These are phyloP conservation scores for Metschnikowia kofuensis DNA, from an alignment of 805 yeast species.

Conservation along the genomic window DNA sequence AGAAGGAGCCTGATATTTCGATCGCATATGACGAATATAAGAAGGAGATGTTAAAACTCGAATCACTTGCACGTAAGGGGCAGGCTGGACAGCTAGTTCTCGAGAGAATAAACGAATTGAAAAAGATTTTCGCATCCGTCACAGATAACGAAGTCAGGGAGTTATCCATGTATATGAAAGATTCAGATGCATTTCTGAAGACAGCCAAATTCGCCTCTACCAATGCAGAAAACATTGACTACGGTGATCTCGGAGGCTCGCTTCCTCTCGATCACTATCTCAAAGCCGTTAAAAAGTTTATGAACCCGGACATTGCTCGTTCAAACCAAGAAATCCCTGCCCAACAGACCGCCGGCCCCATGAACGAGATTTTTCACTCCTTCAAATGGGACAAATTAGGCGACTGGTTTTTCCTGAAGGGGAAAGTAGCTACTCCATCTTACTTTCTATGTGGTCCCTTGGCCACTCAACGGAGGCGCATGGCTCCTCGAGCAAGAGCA, in stretches of 20 bases:
- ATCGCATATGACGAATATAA: conserved; percentile 29
- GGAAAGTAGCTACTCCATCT: conserved; percentile 46
- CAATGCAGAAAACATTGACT: conserved; percentile 57
- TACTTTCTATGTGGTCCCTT: conserved; percentile 74
- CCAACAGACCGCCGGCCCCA: neutral
- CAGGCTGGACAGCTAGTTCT: conserved; percentile 53
- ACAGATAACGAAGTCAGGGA: conserved; percentile 34
- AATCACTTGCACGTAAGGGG: conserved; percentile 53
- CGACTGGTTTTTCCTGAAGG: conserved; percentile 43
- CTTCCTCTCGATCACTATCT: conserved; percentile 49
- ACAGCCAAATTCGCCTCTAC: conserved; percentile 62
- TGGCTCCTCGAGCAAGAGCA: conserved; percentile 30
- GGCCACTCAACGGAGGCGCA: conserved; percentile 52
- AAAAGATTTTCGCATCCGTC: conserved; percentile 44
- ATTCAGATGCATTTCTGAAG: conserved; percentile 59
- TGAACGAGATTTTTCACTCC: conserved; percentile 33
- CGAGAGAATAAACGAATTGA: conserved; percentile 43
- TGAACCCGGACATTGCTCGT: conserved; percentile 18
- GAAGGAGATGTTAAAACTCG: conserved; percentile 28
- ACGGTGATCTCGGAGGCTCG: conserved; percentile 54
- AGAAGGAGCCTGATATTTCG: conserved; percentile 8
- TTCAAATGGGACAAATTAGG: conserved; percentile 64
- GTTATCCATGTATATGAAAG: conserved; percentile 43
- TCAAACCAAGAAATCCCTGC: conserved; percentile 1
- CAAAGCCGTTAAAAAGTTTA: conserved; percentile 32